These are phyloP conservation scores for Triangularia setosa DNA, from an alignment of 2,329 filamentous ascomycete species.

Conservation along the genomic window DNA sequence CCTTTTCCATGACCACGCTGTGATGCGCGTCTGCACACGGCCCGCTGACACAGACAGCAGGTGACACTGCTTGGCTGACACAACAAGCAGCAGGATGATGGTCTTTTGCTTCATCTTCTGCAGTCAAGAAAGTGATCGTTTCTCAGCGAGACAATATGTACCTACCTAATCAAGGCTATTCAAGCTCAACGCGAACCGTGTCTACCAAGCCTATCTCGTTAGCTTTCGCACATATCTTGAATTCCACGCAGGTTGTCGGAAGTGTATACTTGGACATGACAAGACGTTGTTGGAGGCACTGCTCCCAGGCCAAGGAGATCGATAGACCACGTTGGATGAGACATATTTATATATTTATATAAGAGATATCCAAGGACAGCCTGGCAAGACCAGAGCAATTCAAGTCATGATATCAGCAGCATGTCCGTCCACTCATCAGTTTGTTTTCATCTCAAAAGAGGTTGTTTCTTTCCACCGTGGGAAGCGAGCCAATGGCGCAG, in stretches of 20 bases:
- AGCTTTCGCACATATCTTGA: background rate
- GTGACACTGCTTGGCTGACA: background rate
- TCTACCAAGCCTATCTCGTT: background rate
- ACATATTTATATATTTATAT: no score
- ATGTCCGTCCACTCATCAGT: background rate
- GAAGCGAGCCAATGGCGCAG: conserved; percentile 20
- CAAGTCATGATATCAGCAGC: background rate
- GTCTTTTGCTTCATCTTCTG: background rate
- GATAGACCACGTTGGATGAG: no score
- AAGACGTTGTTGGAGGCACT: no score
- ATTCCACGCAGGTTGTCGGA: background rate
- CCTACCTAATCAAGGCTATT: background rate
- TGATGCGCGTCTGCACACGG: background rate
- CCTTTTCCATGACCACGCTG: conserved; percentile 1
- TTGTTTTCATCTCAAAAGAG: conserved; percentile 9
- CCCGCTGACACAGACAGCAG: conserved; percentile 8
- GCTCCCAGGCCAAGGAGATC: no score
- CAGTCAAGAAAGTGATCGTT: no score
- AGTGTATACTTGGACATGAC: background rate
- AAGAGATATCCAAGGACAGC: no score
- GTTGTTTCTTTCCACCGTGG: background rate
- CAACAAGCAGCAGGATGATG: background rate
- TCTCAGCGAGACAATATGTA: no score
- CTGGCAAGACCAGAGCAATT: no score
- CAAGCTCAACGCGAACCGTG: background rate